Conservation (phyloP, 1,139 yeast genomes). For the Eremothecium cymbalariae region DNA sequence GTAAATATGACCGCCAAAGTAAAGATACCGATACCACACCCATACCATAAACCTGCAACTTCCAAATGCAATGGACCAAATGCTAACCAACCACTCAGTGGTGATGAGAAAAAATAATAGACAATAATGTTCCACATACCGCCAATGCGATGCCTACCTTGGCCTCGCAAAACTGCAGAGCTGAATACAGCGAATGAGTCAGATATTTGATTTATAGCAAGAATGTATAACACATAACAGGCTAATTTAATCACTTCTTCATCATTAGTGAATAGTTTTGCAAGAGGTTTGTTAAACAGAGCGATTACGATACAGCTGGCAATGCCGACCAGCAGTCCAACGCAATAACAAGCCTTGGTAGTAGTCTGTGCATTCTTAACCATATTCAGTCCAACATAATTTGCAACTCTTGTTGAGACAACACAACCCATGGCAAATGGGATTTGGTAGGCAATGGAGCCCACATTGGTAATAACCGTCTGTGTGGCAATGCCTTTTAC, state of each 20-base stretch:
- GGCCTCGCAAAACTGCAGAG: slow-evolving; percentile 57
- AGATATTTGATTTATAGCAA: slow-evolving; percentile 51
- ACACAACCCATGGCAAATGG: slow-evolving; percentile 40
- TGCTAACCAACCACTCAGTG: slow-evolving; percentile 48
- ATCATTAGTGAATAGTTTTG: slow-evolving; percentile 28
- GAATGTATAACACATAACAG: slow-evolving; percentile 29
- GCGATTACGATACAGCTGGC: slow-evolving; percentile 20
- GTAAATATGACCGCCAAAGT: slow-evolving; percentile 46
- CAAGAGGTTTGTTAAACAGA: slow-evolving; percentile 17
- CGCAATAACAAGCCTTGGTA: slow-evolving; percentile 24
- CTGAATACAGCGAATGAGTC: slow-evolving; percentile 50
- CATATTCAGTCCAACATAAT: slow-evolving; percentile 30
- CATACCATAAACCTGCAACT: slow-evolving; percentile 54
- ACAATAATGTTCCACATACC: slow-evolving; percentile 50
- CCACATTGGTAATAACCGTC: slow-evolving; percentile 36
- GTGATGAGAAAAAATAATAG: slow-evolving; percentile 53
- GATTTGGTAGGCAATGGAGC: slow-evolving; percentile 35
- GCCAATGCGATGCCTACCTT: slow-evolving; percentile 60
- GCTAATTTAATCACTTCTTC: slow-evolving; percentile 21
- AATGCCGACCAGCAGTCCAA: slow-evolving; percentile 27
- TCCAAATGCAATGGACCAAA: slow-evolving; percentile 38
- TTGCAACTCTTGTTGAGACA: slow-evolving; percentile 37
- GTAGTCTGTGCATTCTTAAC: slow-evolving; percentile 22
- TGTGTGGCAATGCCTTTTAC: slow-evolving; percentile 39
- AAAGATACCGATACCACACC: slow-evolving; percentile 51